phyloP scores from a whole-genome alignment of 192 early-diverging fungal species.

The Podila clonocystis region DNA sequence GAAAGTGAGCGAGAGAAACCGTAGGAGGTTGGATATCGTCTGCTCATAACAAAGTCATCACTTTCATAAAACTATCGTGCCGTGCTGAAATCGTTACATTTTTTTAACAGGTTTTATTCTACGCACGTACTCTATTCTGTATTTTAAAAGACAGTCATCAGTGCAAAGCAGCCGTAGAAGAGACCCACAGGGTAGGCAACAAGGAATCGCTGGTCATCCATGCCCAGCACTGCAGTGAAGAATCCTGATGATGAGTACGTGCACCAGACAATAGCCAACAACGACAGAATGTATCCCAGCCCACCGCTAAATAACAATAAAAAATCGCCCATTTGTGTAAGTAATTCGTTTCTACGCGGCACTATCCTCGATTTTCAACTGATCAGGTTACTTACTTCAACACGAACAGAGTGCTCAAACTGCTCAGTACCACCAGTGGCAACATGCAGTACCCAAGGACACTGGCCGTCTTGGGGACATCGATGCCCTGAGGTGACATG shows the following conservation, averaged over 20 bases:
- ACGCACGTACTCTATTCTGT: background rate
- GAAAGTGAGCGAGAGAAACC: too few relatives aligned
- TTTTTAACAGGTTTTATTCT: background rate
- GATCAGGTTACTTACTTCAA: slow-evolving; percentile 64
- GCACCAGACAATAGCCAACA: slow-evolving; percentile 90
- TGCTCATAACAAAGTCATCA: too few relatives aligned
- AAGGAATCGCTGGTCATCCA: slow-evolving; percentile 92
- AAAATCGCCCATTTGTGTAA: background rate
- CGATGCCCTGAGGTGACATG: slow-evolving; percentile 92
- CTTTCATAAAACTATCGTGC: too few relatives aligned
- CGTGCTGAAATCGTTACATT: too few relatives aligned
- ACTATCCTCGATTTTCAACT: background rate
- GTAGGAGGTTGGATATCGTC: too few relatives aligned
- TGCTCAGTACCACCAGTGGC: slow-evolving; percentile 92
- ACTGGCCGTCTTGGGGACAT: slow-evolving; percentile 86
- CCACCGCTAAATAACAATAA: slow-evolving; percentile 50
- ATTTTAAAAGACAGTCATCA: slow-evolving; percentile 87
- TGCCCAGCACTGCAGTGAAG: slow-evolving; percentile 92
- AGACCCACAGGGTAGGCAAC: slow-evolving; percentile 95
- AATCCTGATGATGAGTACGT: slow-evolving; percentile 93
- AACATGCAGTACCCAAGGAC: slow-evolving; percentile 97
- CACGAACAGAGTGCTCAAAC: slow-evolving; percentile 73
- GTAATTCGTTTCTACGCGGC: background rate
- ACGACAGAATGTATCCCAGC: slow-evolving; percentile 70
- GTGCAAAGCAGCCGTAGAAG: slow-evolving; percentile 93